Conservation (phyloP, 306 rosid species). For the Begonia loranthoides region DNA sequence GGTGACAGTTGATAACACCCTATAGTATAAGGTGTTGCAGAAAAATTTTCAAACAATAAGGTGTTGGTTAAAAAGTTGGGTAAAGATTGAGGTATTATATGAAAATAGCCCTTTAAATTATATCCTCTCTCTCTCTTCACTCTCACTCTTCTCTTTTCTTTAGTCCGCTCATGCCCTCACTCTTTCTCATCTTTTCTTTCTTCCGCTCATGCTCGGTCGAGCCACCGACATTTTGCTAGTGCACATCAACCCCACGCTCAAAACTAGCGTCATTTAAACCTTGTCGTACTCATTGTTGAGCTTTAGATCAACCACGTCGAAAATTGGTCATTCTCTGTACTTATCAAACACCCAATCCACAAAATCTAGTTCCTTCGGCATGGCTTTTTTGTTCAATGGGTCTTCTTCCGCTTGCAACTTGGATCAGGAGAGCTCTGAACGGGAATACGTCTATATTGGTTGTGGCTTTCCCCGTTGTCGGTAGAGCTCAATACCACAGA, state of each 20-base stretch:
- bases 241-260: slow-evolving; percentile 37
- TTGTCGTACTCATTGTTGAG: slow-evolving; percentile 21
- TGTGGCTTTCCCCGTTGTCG: slow-evolving; percentile 44
- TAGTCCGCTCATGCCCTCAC: too few species aligned
- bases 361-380: slow-evolving; percentile 30
- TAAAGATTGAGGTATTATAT: too few species aligned
- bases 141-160: too few species aligned
- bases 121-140: too few species aligned
- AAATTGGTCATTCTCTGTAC: slow-evolving; percentile 23
- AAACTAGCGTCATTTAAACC: slow-evolving; percentile 18
- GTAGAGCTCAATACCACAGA: slow-evolving; percentile 65
- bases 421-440: slow-evolving; percentile 39
- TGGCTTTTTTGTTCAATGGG: slow-evolving; percentile 38
- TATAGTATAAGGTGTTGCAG: too few species aligned
- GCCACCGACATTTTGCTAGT: slow-evolving; percentile 26
- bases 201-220: slow-evolving; percentile 44
- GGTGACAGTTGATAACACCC: too few species aligned
- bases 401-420: slow-evolving; percentile 37
- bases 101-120: too few species aligned
- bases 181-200: too few species aligned
- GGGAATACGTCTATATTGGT: slow-evolving; percentile 36
- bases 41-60: too few species aligned
- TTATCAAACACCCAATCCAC: slow-evolving; percentile 49
- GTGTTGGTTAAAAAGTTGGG: too few species aligned
- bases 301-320: slow-evolving; percentile 32